A percentile compares a stretch with the other conserved stretches of the same genome.
Evolutionary conservation across 225 moss, liverwort and hornwort species (phyloP).

Genomic region (Thuidium tamariscinum): DNA sequence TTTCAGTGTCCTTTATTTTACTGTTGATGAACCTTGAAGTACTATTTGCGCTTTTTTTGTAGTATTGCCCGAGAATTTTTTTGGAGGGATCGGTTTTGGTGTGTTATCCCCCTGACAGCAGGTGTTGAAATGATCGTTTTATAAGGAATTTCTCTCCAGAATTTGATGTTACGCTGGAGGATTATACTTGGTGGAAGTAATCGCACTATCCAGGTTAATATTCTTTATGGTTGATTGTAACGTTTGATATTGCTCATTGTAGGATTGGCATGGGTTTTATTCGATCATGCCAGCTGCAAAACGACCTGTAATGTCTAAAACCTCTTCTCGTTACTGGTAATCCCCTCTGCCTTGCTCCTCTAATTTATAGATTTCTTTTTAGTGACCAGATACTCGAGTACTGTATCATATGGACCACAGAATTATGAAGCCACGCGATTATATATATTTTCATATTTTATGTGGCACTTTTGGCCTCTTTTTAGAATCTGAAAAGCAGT

Average conservation of each 20-base stretch:
- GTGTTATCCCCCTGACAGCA: background rate
- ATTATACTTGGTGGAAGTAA: background rate
- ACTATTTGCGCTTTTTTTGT: background rate
- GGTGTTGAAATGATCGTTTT: background rate
- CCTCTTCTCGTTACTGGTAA: constrained; percentile 12
- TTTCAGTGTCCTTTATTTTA: background rate
- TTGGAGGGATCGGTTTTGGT: background rate
- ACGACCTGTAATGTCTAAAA: constrained; percentile 10
- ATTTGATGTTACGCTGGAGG: background rate
- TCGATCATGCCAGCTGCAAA: background rate
- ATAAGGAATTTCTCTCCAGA: background rate
- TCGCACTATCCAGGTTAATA: background rate
- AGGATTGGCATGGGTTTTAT: background rate
- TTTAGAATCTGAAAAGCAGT: background rate
- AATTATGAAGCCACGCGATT: background rate
- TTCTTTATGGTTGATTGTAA: background rate
- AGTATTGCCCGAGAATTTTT: background rate
- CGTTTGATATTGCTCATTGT: background rate
- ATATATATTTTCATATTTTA: background rate
- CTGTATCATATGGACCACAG: background rate
- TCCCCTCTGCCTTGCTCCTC: background rate
- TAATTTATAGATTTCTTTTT: background rate
- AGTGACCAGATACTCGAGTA: background rate
- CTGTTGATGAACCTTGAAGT: background rate
- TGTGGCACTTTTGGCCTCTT: background rate